Evolutionary conservation across 768 basidiomycete species (phyloP).

Genomic region (Phylloporus sp.): DNA sequence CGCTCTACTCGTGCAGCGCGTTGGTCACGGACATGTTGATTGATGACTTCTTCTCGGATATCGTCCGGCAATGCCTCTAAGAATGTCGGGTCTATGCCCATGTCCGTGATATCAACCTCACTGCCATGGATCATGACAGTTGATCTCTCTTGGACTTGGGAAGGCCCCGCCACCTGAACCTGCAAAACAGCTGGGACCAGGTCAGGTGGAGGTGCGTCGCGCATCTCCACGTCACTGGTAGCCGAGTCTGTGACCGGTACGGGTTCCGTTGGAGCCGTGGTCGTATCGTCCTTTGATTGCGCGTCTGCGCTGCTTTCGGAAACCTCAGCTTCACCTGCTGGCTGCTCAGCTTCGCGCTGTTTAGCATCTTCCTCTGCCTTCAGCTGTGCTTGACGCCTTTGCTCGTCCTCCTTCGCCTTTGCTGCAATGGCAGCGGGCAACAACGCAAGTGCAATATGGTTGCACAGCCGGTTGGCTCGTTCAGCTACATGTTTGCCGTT

Average conservation of each 20-base stretch:
- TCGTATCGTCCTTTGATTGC: constrained; percentile 12
- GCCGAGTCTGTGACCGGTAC: constrained; percentile 30
- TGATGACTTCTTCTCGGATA: constrained; percentile 96
- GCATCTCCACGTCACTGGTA: constrained; percentile 47
- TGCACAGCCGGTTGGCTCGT: constrained; percentile 58
- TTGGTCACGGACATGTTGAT: constrained; percentile 93
- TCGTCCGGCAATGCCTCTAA: constrained; percentile 96
- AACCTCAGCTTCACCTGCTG: constrained; percentile 31
- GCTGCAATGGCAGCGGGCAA: constrained; percentile 74
- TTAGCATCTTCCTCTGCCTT: constrained; percentile 46
- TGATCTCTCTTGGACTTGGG: constrained; percentile 54
- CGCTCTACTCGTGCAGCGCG: constrained; percentile 71
- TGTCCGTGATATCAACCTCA: constrained; percentile 95
- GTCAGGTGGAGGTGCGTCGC: constrained; percentile 31
- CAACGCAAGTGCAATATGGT: constrained; percentile 68
- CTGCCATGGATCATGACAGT: constrained; percentile 91
- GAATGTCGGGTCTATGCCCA: constrained; percentile 97
- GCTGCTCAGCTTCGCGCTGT: constrained; percentile 35
- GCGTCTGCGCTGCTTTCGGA: constrained; percentile 25
- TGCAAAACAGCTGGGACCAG: constrained; percentile 15
- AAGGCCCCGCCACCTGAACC: constrained; percentile 24
- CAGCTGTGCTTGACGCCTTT: constrained; percentile 42
- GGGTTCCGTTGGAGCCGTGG: constrained; percentile 11
- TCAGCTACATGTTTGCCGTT: constrained; percentile 71
- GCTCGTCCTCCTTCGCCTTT: constrained; percentile 40